Percentiles rank a stretch among this genome's conserved stretches.
Evolutionary conservation across 805 yeast species (phyloP).

Genomic region (Torulaspora delbrueckii): DNA sequence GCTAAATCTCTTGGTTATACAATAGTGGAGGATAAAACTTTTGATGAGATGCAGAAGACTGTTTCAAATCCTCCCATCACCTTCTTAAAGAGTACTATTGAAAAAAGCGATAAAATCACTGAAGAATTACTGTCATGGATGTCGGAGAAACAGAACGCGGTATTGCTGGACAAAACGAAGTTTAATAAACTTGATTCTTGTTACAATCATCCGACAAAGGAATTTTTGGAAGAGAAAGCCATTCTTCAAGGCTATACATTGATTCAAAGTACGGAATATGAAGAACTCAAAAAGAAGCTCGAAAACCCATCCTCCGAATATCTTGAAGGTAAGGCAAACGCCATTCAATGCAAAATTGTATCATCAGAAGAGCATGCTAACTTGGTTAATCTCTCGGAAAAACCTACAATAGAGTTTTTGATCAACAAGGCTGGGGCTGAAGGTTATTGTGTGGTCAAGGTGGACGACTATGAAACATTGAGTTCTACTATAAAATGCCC

Average conservation of each 20-base stretch:
- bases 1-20: slow-evolving; percentile 16
- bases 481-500: slow-evolving; percentile 10
- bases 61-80: slow-evolving; percentile 22
- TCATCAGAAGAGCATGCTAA: slow-evolving; percentile 17
- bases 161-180: slow-evolving; percentile 17
- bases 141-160: slow-evolving; percentile 12
- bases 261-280: slow-evolving; percentile 15
- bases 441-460: slow-evolving; percentile 16
- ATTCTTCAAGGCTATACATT: slow-evolving; percentile 15
- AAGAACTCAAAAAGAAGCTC: slow-evolving; percentile 1
- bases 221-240: slow-evolving; percentile 12
- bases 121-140: slow-evolving; percentile 9
- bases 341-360: background rate
- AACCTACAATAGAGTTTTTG: slow-evolving; percentile 26
- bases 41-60: slow-evolving; percentile 7
- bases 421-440: slow-evolving; percentile 24
- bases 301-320: slow-evolving; percentile 15
- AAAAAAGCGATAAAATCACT: background rate
- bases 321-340: slow-evolving; percentile 21
- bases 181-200: slow-evolving; percentile 21
- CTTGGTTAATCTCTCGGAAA: background rate
- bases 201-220: slow-evolving; percentile 12
- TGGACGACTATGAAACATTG: slow-evolving; percentile 1
- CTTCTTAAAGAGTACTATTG: background rate
- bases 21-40: slow-evolving; percentile 13